Base-by-base conservation (phyloP, 2,329 filamentous ascomycete species). In the Xylariaceae sp. region DNA sequence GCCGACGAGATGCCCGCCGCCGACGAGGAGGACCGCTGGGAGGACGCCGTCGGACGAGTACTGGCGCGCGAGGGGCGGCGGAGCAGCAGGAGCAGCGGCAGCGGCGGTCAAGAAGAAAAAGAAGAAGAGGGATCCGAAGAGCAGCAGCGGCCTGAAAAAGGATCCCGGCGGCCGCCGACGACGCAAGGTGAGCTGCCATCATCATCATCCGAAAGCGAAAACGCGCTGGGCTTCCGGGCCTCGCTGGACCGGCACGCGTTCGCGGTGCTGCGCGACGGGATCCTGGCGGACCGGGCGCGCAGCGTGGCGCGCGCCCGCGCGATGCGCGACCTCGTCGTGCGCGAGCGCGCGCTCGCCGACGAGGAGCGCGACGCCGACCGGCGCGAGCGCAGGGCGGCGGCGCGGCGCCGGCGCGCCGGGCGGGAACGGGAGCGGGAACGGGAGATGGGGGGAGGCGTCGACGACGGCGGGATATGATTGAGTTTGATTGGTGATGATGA, bases 1-100 rank as follows among this genome's bases (percentile, higher is more conserved):
- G 42, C 55, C 4, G 68, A 73, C 38, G 8, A 2, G 2, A 5
- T 43, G 1, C 32, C 35, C 1, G 39, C 40, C 4, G 48, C 47
- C 1, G 22, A 36, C 19, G 19, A 29, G 12, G 21, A 26, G 32
- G 35, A 32, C 27, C 19, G 36, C 22, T 10, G n/a, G 27, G 27
- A 29, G 27, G 8, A 5, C 5, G 15, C 14, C 13, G 14, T 9
- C 13, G 10, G 9, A 10, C 17, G 19, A 11, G 21, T 23, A 12
- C 17, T 21, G 19, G 19, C 34, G 27, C 22, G 32, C 23, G 19
- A 26, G 13, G 19, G 23, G 32, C 12, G 27, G 13, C 22, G 25
- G 25, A 19, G 3, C 16, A 11, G n/a, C 19, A 28, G 18, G 23
- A 15, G 29, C 12, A n/a, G 19, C 25, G 15, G n/a, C 19, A 13